Evolutionary conservation across 2,329 filamentous ascomycete genomes (phyloP).

Genomic region (Cordyceps militaris): DNA sequence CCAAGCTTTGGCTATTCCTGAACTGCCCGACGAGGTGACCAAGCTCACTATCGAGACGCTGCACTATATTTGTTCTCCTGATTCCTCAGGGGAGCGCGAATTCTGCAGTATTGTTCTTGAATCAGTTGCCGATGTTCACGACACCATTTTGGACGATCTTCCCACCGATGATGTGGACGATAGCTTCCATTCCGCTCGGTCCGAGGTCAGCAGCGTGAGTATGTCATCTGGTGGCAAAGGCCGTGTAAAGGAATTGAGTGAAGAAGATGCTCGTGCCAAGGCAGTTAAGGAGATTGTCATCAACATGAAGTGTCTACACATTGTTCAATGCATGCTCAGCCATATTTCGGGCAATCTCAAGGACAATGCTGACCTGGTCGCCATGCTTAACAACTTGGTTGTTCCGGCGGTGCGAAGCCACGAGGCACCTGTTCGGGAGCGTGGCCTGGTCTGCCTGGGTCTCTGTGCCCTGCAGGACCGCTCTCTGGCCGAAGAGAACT

Average conservation of each 20-base stretch:
- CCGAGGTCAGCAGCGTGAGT: slow-evolving; percentile 66
- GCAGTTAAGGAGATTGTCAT: slow-evolving; percentile 87
- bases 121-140: slow-evolving; percentile 92
- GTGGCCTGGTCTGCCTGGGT: slow-evolving; percentile 81
- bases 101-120: slow-evolving; percentile 84
- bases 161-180: slow-evolving; percentile 49
- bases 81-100: slow-evolving; percentile 67
- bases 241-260: slow-evolving; percentile 40
- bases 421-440: slow-evolving; percentile 85
- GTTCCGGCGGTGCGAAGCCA: slow-evolving; percentile 92
- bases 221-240: slow-evolving; percentile 42
- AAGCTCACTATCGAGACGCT: slow-evolving; percentile 79
- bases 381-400: slow-evolving; percentile 96
- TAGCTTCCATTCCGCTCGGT: slow-evolving; percentile 90
- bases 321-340: slow-evolving; percentile 94
- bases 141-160: slow-evolving; percentile 75
- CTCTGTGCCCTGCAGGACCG: slow-evolving; percentile 87
- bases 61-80: slow-evolving; percentile 71
- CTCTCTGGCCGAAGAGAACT: slow-evolving; percentile 84
- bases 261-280: slow-evolving; percentile 64
- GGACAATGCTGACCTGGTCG: slow-evolving; percentile 82
- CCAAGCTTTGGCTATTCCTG: slow-evolving; percentile 75
- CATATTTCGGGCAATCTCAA: slow-evolving; percentile 86
- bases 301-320: slow-evolving; percentile 97
- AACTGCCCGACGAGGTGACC: slow-evolving; percentile 87